phyloP scores from a whole-genome alignment of 2,329 filamentous ascomycete genomes.

The Talaromyces verruculosus region DNA sequence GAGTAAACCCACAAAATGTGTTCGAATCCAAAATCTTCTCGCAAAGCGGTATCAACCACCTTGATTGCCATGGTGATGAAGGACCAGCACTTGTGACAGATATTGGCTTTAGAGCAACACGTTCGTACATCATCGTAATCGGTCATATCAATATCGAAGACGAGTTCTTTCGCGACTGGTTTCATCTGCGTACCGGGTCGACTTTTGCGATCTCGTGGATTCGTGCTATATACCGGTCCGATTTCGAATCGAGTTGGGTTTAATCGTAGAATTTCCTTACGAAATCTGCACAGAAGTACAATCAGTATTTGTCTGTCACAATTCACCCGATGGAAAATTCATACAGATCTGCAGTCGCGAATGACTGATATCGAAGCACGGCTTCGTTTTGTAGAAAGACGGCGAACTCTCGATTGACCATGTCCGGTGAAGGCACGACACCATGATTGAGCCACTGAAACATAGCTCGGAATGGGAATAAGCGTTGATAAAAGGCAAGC shows the following conservation, averaged over 20 bases:
- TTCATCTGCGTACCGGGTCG: conserved; percentile 76
- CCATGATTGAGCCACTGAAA: conserved; percentile 99
- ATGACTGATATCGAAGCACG: conserved; percentile 88
- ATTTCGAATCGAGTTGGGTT: conserved; percentile 97
- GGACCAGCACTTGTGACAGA: conserved; percentile 91
- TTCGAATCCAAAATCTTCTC: conserved; percentile 93
- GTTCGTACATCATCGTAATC: conserved; percentile 97
- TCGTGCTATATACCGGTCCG: conserved; percentile 91
- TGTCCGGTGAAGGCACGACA: conserved; percentile 79
- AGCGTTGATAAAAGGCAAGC: conserved; percentile 89
- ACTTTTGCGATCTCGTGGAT: conserved; percentile 89
- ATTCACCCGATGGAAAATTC: conserved; percentile 26
- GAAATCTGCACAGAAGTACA: conserved; percentile 57
- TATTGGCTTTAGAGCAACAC: conserved; percentile 90
- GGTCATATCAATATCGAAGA: conserved; percentile 99
- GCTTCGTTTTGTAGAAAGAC: conserved; percentile 91
- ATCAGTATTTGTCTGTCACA: neutral
- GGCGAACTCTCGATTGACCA: conserved; percentile 90
- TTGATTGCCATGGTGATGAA: conserved; percentile 99
- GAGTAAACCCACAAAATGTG: conserved; percentile 99
- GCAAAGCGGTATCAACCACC: conserved; percentile 79
- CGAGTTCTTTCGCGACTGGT: conserved; percentile 87
- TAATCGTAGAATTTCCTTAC: conserved; percentile 84
- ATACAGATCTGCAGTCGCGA: conserved; percentile 63
- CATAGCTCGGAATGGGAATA: conserved; percentile 91